Percentiles rank a stretch among this genome's conserved stretches.
Conservation (phyloP, 257 asterid genomes). For the Catharanthus roseus region DNA sequence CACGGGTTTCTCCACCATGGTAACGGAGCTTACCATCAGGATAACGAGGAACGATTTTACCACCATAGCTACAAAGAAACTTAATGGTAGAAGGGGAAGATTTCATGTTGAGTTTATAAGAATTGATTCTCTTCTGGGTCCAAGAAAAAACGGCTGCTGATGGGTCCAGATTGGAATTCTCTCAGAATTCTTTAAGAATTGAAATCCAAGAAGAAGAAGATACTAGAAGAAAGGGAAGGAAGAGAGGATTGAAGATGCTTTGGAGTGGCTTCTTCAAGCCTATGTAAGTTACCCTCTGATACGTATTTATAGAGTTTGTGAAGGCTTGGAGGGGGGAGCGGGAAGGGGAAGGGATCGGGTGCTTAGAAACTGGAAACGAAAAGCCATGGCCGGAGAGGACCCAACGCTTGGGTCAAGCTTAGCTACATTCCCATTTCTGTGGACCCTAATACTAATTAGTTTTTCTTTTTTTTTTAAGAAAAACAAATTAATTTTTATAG, state of each 20-base stretch:
- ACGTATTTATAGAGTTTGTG: constrained; percentile 52
- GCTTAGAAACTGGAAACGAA: constrained; percentile 2
- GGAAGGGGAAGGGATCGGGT: constrained; percentile 9
- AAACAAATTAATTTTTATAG: no score
- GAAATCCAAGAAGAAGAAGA: constrained; percentile 3
- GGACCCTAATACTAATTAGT: not conserved
- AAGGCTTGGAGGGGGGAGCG: not conserved
- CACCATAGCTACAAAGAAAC: constrained; percentile 82
- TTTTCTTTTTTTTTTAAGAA: no score
- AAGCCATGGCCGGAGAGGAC: not conserved
- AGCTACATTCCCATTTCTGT: constrained; percentile 17
- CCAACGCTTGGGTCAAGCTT: not conserved
- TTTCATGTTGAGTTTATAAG: constrained; percentile 16
- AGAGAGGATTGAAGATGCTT: constrained; percentile 21
- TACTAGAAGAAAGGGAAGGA: constrained; percentile 1
- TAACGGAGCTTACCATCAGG: constrained; percentile 91
- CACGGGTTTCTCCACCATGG: constrained; percentile 86
- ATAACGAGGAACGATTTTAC: constrained; percentile 78
- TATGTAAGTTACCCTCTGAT: constrained; percentile 24
- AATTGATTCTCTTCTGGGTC: constrained; percentile 7
- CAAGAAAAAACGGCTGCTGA: constrained; percentile 4
- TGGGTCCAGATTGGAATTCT: constrained; percentile 18
- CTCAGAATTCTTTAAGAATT: not conserved
- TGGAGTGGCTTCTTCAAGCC: constrained; percentile 59
- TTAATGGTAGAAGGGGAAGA: constrained; percentile 39